Base-by-base conservation (phyloP, 495 filamentous ascomycete species). In the Cairneyella variabilis region DNA sequence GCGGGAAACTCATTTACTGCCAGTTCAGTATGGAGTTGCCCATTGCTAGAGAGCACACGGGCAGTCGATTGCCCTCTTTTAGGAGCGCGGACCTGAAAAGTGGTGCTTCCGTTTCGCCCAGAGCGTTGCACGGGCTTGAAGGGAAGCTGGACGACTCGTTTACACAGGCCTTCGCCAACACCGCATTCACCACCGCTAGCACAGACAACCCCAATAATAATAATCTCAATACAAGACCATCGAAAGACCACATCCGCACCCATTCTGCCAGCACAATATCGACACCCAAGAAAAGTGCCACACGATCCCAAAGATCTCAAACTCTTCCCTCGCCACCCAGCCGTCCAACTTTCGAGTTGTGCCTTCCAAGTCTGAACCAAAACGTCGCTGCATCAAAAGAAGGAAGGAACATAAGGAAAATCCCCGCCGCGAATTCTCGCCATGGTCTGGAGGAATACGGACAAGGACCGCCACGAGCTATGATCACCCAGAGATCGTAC, bases 401-500 rank as follows among this genome's bases (percentile, higher is more conserved):
- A n/a, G n/a, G n/a, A n/a, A n/a, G 12, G 23, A n/a, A 47, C 25
- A 32, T 18, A 47, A 47, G 17, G 3, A 14, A 38, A 20, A 28
- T 54, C 18, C 51, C 52, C 9, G 43, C 43, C 6, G 10, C 20
- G 12, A 48, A 37, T 14, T 42, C 17, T 30, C 41, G 37, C 11
- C 48, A 49, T 43, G 53, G 26, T 49, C 12, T 56, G 26, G 32
- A 46, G 22, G 43, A 30, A 32, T 39, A 40, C 30, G 48, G 44
- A 20, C 30, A 43, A 11, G 38, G 46, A 11, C 53, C 53, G 3
- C 53, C 53, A 28, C 45, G 23, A 26, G 38, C 53, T 25, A 56
- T 56, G 53, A 56, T 56, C 17, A 56, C 53, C 3, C 71, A 70
- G 47, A 67, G 70, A 46, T 65, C 67, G 22, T 52, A 34, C 30